Evolutionary conservation across 805 yeast species (phyloP), one percentile per base, ranked within the genome.

Genomic region (Starmerella geochares): DNA sequence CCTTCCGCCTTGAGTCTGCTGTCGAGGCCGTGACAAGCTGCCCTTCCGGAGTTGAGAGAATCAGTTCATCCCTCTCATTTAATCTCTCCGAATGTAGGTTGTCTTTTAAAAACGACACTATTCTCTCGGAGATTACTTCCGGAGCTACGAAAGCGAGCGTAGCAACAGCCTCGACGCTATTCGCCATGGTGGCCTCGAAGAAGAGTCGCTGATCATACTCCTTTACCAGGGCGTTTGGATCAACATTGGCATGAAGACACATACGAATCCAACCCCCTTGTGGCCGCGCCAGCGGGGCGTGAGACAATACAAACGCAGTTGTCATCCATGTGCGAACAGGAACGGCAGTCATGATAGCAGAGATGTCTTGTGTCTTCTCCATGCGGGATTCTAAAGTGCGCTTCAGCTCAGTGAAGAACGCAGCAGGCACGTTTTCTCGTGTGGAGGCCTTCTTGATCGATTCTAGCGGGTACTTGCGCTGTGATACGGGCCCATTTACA

Each of bases 191-290:
- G 24, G 65, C 56, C 14, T 24, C 31, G 32, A 3, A 53, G 40
- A 49, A 63, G 58, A 62, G 62, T 48, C 24, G 60, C 53, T 51
- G 60, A 50, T 54, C 51, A 37, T 64, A 33, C 3, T 51, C 49
- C 0, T 56, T 29, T 2, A 82, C 75, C 28, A 86, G 62, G 1
- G 58, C 55, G 14, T 83, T 83, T 2, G 95, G 85, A 61, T 88
- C 94, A 27, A 74, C 58, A 1, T 66, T 60, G 7, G 83, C 74
- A 41, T 76, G 69, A 58, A 81, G 76, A 32, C 79, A 79, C 37
- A 86, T 65, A 0, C 83, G 83, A 29, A 86, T 82, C 97, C 97
- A 90, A 1, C 82, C 80, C 52, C 75, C 67, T 62, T 70, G 67
- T 40, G 65, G 55, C n/a, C 9, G 11, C 2, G 76, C 61, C 2